Evolutionary conservation across 2,329 filamentous ascomycete species (phyloP), one percentile per base, ranked within the genome.

Genomic region (Sporothrix dimorphospora): DNA sequence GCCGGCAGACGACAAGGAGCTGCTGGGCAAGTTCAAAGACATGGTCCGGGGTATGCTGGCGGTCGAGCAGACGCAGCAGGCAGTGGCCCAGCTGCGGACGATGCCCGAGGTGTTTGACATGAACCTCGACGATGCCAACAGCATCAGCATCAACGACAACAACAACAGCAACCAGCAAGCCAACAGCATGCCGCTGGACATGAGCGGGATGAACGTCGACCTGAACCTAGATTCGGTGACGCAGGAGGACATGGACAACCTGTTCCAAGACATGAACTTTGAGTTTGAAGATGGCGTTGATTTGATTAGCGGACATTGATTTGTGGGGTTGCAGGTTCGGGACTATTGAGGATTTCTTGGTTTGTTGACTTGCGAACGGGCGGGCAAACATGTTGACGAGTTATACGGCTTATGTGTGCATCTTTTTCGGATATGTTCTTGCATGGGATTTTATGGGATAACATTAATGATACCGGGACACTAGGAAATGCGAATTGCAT

Each of bases 1-100:
- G 1, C 80, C 88, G 7, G 88, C 87, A 0, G 88, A 90, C 63
- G 87, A 90, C 75, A 75, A 78, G 0, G 80, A 82, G 2, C 78
- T 90, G 21, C 78, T 90, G 69, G 81, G 78, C 27, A 88, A 86
- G 77, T 90, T 90, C 80, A 87, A 85, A 79, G 78, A 79, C 1
- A 81, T 84, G 76, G 80, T 87, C 75, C 74, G 76, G 49, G 76
- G 77, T 51, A 80, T 79, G 71, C 49, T 81, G 57, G 51, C 53
- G 0, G 49, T 14, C 2, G 75, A 76, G 6, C 57, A 72, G 40
- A 42, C 45, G 19, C 63, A 45, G n/a, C 49, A 45, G 40, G 67
- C 59, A 24, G 72, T 45, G 42, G 63, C 71, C 21, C 72, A 74
- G 59, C 47, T 68, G 69, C 53, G 51, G 61, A 53, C 66, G 21